Base-by-base conservation (phyloP, 2,329 filamentous ascomycete genomes). In the Colletotrichum truncatum region DNA sequence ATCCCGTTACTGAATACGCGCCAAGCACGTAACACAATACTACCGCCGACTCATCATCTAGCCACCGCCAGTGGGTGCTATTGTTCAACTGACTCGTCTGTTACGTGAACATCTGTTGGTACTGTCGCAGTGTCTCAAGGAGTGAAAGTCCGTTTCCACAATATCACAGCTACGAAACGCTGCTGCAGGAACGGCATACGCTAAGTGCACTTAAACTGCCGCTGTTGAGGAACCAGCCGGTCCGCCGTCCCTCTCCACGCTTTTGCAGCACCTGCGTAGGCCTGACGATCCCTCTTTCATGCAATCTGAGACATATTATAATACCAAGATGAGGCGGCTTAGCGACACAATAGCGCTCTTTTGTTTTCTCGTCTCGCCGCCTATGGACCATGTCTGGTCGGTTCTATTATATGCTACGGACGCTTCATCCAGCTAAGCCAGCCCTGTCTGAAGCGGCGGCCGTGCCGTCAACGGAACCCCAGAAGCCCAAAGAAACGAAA, bases 281-380 rank as follows among this genome's bases (percentile, higher is more conserved):
- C n/a, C n/a, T n/a, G n/a, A n/a, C n/a, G n/a, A n/a, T n/a, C n/a
- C n/a, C n/a, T 34, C 51, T 32, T 21, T 21, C 26, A 45, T 18
- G 21, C 16, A n/a, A n/a, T 23, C 14, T 21, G 28, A n/a, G 43
- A n/a, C 53, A n/a, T 46, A 18, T 36, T 21, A 34, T 25, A 32
- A 18, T 28, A 36, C n/a, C 41, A 55, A 62, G 41, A 62, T 18
- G 43, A 63, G 53, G 53, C 53, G 59, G 52, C 51, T 58, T 55
- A 58, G 34, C 43, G 34, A 25, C 34, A 18, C 30, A 14, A 38
- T 53, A 45, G 25, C 30, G 21, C 36, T 18, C 25, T 7, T 21
- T 9, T 60, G 57, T 60, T 48, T 60, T 48, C 53, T 8, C 11
- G 34, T 12, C 12, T 32, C 39, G 30, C 34, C 32, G 32, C n/a